Base-by-base conservation (phyloP, 2,329 filamentous ascomycete genomes). In the Aspergillus aculeatinus region DNA sequence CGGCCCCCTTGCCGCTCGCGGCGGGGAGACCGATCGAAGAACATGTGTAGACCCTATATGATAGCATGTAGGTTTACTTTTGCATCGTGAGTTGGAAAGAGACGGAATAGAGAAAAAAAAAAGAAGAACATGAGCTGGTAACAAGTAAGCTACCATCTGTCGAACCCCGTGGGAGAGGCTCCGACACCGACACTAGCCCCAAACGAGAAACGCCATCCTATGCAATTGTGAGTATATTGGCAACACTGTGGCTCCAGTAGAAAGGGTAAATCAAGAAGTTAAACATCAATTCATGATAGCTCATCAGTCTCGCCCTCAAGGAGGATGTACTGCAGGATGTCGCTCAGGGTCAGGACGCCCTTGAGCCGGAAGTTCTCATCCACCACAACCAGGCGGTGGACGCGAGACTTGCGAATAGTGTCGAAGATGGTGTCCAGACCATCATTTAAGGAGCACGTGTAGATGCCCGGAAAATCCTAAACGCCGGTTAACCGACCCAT, bases 361-460 rank as follows among this genome's bases (percentile, higher is more conserved):
- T 89, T 90, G 58, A 99, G 85, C 67, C 88, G 87, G 73, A 88
- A 91, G 55, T 93, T 85, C 66, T 97, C 92, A 75, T 99, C 93
- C 60, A 99, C 91, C 52, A 99, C 89, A 59, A 98, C 89, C 65
- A 99, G 82, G 64, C 95, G 86, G 77, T 99, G 95, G 29, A 99
- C 94, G 62, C 96, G 86, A 50, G 93, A 96, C 79, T 94, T 96
- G 67, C 94, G 90, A 67, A 99, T 91, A 1, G 95, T 98, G 75
- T 97, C 93, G 74, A 98, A 98, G 67, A 99, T 95, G 11, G 93
- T 94, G 74, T 96, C 94, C 53, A 99, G 84, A 58, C 93, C 88
- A 76, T 99, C 95, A 63, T 96, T 89, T 64, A 95, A 84, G 50
- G 89, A 91, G 80, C 95, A 99, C 0, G 94, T 98, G 77, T 97